These are phyloP conservation scores for Ceratocystis huliohia DNA, from an alignment of 2,329 filamentous ascomycete genomes.

Conservation along the genomic window DNA sequence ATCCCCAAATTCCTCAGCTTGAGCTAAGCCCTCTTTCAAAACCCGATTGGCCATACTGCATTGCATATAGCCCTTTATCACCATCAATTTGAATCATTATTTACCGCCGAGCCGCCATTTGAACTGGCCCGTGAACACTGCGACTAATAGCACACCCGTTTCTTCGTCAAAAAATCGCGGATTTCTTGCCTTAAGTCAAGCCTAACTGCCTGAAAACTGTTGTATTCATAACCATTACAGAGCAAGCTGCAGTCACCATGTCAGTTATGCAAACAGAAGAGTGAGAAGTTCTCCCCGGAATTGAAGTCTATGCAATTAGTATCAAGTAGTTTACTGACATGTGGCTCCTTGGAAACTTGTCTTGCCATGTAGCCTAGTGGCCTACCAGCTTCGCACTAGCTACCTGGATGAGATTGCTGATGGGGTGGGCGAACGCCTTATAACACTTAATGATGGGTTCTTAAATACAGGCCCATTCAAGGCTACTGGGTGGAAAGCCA, in stretches of 20 bases:
- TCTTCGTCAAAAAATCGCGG: no score
- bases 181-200: no score
- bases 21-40: no score
- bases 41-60: no score
- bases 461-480: constrained; percentile 73
- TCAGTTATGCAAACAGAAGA: constrained; percentile 21
- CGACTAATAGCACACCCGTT: no score
- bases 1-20: no score
- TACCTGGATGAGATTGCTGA: constrained; percentile 72
- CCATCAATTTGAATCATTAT: no score
- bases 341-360: background rate
- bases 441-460: constrained; percentile 67
- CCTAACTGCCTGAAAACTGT: background rate
- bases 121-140: no score
- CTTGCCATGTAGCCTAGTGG: constrained; percentile 48
- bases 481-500: constrained; percentile 65
- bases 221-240: background rate
- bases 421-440: constrained; percentile 71
- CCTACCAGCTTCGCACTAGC: constrained; percentile 68
- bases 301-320: background rate
- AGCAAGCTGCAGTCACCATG: constrained; percentile 23
- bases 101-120: no score
- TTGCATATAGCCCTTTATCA: no score
- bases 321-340: background rate
- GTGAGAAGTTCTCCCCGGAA: constrained; percentile 9